phyloP scores from a whole-genome alignment of 331 rosid genomes.

The Rosa hybrid region DNA sequence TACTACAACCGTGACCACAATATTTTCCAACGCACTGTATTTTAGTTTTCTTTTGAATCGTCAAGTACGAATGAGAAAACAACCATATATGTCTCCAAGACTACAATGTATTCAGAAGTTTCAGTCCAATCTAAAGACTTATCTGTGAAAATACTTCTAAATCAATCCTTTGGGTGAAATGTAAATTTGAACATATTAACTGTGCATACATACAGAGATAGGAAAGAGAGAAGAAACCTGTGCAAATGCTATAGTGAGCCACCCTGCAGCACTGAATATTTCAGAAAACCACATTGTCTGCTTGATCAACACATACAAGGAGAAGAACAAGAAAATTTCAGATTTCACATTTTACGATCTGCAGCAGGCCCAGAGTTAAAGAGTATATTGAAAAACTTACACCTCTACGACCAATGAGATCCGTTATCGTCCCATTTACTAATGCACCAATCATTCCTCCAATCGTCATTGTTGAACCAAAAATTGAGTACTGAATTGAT shows the following conservation, averaged over 20 bases:
- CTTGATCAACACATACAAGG: not conserved
- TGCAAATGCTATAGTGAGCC: constrained; percentile 29
- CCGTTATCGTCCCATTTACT: constrained; percentile 28
- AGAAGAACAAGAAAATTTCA: not conserved
- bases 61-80: no score
- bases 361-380: not conserved
- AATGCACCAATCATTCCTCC: constrained; percentile 35
- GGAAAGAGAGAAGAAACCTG: constrained; percentile 12
- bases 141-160: no score
- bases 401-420: constrained; percentile 27
- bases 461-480: constrained; percentile 22
- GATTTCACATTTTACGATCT: not conserved
- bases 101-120: no score
- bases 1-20: no score
- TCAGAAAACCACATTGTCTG: constrained; percentile 36
- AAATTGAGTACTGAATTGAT: constrained; percentile 27
- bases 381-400: constrained; percentile 16
- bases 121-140: no score
- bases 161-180: no score
- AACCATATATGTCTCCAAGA: no score
- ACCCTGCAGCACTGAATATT: constrained; percentile 18
- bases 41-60: no score
- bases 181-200: no score
- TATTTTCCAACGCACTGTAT: no score
- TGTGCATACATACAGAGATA: no score